Evolutionary conservation across 495 filamentous ascomycete species (phyloP), one percentile per base, ranked within the genome.

Genomic region (Lasiosphaeria hispida): DNA sequence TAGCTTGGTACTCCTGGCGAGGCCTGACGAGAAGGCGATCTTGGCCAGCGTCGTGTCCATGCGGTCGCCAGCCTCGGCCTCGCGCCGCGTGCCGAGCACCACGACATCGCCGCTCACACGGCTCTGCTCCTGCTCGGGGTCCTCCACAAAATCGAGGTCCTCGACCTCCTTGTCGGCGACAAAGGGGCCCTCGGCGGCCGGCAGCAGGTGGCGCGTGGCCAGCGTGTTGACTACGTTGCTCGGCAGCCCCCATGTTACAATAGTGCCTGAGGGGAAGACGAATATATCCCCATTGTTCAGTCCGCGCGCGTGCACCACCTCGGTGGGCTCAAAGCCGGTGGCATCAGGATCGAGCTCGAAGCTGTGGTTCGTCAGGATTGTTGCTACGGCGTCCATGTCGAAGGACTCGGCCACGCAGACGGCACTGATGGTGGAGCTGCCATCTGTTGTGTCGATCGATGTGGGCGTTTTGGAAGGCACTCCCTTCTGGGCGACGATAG

Each of bases 231-330:
- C 85, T 15, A 89, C 81, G 34, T 84, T 83, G 52, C 89, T 79
- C 0, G 89, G 85, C 2, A 96, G 78, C 7, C 85, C 85, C 94
- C 94, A 98, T 33, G 89, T 83, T 8, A 97, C 94, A 4, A 97
- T 83, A n/a, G 91, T 95, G 3, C 94, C 94, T 0, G 93, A 96
- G 5, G 94, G 91, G 63, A 98, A 98, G n/a, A 98, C 85, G 62
- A 97, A 97, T 11, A 97, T 81, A 69, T 97, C 94, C 10, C 91
- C 92, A 50, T 75, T 68, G 57, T 81, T 83, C 34, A 80, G 71
- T 0, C 78, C 78, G 15, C 80, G 62, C 10, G 79, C 79, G 61
- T 83, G 81, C 10, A 82, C 78, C 15, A 84, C 82, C 66, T 89
- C 84, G 40, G 82, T 76, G 3, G 77, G 71, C 19, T 84, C 74